Conservation (phyloP, 192 early-diverging fungal genomes). For the Umbelopsis vinacea region DNA sequence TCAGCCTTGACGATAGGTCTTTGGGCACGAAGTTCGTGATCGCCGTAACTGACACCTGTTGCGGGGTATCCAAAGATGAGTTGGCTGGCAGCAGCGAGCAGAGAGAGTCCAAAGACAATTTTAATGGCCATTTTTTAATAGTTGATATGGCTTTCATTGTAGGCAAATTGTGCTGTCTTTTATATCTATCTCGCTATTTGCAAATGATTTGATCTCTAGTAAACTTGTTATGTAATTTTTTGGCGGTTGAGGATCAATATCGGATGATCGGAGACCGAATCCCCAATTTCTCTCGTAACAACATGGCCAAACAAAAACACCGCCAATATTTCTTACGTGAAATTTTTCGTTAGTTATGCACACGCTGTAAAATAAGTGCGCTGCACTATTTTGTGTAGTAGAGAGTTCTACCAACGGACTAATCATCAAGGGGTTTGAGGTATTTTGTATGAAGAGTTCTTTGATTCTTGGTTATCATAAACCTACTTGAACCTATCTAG, state of each 20-base stretch:
- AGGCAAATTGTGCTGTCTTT: background rate
- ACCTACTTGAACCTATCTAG: too few relatives aligned
- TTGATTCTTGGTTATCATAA: too few relatives aligned
- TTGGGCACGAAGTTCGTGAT: conserved; percentile 15
- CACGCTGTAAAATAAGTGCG: too few relatives aligned
- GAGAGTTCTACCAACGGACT: too few relatives aligned
- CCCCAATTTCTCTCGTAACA: conserved; percentile 3
- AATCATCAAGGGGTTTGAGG: too few relatives aligned
- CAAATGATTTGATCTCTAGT: too few relatives aligned
- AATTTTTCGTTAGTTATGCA: background rate
- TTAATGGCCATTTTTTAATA: background rate
- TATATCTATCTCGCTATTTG: background rate
- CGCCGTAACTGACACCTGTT: background rate
- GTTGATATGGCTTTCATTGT: background rate
- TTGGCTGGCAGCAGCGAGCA: conserved; percentile 1
- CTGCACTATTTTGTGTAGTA: too few relatives aligned
- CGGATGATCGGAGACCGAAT: background rate
- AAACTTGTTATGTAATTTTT: conserved; percentile 23
- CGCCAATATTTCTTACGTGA: conserved; percentile 1
- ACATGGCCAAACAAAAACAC: background rate
- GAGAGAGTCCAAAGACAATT: background rate
- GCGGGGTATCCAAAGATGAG: background rate
- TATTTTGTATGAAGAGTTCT: too few relatives aligned
- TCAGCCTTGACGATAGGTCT: background rate
- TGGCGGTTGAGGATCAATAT: background rate